phyloP scores from a whole-genome alignment of 148 eudicot species.

The Arctostaphylos glauca region DNA sequence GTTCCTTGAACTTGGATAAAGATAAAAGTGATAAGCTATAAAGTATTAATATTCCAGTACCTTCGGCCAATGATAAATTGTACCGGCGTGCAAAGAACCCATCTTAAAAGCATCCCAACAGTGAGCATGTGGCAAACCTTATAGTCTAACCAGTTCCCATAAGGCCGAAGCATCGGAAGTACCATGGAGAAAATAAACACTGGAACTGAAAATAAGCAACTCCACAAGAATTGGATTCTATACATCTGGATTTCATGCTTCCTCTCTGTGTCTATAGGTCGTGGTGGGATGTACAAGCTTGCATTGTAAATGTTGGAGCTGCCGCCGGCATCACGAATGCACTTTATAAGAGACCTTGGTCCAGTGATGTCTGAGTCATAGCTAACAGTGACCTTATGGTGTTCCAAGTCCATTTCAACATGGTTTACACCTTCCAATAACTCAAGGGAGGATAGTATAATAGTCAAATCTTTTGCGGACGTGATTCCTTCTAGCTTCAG shows the following conservation, averaged over 20 bases:
- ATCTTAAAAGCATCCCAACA: slow-evolving; percentile 75
- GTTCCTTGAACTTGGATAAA: not conserved
- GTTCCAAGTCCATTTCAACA: slow-evolving; percentile 65
- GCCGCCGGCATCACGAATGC: slow-evolving; percentile 55
- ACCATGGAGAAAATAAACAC: slow-evolving; percentile 83
- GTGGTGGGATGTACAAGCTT: slow-evolving; percentile 63
- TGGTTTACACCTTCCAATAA: slow-evolving; percentile 61
- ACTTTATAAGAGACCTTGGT: slow-evolving; percentile 77
- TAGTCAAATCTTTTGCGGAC: slow-evolving; percentile 44
- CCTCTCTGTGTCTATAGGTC: slow-evolving; percentile 60
- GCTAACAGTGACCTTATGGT: slow-evolving; percentile 46
- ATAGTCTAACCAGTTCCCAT: slow-evolving; percentile 84
- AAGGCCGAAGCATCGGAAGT: slow-evolving; percentile 83
- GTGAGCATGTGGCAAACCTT: slow-evolving; percentile 76
- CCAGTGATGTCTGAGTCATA: slow-evolving; percentile 77
- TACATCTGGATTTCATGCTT: slow-evolving; percentile 55
- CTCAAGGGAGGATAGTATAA: slow-evolving; percentile 55
- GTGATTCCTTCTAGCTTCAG: slow-evolving; percentile 64
- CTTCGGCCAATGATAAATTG: slow-evolving; percentile 87
- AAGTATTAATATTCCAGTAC: slow-evolving; percentile 36
- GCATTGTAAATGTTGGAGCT: slow-evolving; percentile 55
- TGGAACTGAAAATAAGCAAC: slow-evolving; percentile 81
- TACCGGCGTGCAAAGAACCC: slow-evolving; percentile 87
- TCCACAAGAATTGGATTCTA: slow-evolving; percentile 72
- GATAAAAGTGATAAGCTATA: not conserved